phyloP scores from a whole-genome alignment of 257 asterid species.

The Lycium barbarum region DNA sequence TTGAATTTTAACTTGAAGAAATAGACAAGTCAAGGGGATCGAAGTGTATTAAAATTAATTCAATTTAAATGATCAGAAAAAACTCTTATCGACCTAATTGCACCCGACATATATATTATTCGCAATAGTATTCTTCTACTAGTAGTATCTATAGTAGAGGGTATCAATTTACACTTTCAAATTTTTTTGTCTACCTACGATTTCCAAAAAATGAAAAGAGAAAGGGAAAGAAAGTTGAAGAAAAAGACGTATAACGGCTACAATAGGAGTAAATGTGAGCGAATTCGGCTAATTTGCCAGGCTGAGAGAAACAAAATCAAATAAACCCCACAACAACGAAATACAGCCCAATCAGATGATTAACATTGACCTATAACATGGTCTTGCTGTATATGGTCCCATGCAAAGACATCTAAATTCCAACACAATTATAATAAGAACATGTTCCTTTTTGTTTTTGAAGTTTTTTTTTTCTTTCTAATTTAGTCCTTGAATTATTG shows the following conservation, averaged over 20 bases:
- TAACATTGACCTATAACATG: slow-evolving; percentile 61
- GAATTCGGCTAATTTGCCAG: neutral
- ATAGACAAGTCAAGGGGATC: neutral
- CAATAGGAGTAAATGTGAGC: neutral
- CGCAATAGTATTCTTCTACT: too few relatives aligned
- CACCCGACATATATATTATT: neutral
- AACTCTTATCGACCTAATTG: neutral
- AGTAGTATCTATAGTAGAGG: too few relatives aligned
- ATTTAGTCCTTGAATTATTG: neutral
- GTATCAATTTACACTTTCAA: too few relatives aligned
- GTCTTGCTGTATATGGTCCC: slow-evolving; percentile 53
- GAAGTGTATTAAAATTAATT: neutral
- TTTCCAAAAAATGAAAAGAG: neutral
- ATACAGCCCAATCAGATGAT: slow-evolving; percentile 44
- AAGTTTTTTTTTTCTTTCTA: too few relatives aligned
- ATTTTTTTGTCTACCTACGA: too few relatives aligned
- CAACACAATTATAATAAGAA: neutral
- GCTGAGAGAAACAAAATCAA: neutral
- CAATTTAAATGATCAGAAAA: neutral
- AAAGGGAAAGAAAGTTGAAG: neutral
- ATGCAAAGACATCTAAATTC: neutral
- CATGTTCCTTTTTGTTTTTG: neutral
- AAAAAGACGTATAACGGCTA: slow-evolving; percentile 26
- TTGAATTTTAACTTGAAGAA: too few relatives aligned
- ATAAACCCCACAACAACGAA: neutral